Evolutionary conservation across 345 rosid species (phyloP).

Genomic region (Brassica rapa): DNA sequence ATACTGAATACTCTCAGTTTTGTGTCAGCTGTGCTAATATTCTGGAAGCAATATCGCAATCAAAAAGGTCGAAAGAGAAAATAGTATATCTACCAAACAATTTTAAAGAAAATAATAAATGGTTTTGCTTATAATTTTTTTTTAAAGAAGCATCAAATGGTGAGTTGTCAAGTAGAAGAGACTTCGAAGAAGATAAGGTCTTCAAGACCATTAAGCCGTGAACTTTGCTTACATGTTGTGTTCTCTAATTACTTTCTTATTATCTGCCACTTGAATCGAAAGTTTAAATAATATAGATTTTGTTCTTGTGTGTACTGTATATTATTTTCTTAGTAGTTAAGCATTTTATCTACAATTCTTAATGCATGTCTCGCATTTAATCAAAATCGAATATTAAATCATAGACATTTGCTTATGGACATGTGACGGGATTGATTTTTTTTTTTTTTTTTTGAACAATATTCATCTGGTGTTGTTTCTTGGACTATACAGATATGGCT

Average conservation of each 20-base stretch:
- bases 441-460: not conserved
- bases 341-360: not conserved
- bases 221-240: conserved; percentile 21
- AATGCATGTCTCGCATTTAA: conserved; percentile 23
- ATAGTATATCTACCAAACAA: not conserved
- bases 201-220: conserved; percentile 12
- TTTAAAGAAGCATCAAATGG: conserved; percentile 17
- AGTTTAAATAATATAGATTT: conserved; percentile 4
- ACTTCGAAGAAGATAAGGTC: conserved; percentile 18
- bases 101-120: not conserved
- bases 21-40: conserved; percentile 28
- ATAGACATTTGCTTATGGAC: conserved; percentile 18
- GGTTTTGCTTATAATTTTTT: not conserved
- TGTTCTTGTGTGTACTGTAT: conserved; percentile 9
- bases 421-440: conserved; percentile 14
- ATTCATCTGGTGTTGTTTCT: not conserved
- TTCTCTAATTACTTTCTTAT: conserved; percentile 16
- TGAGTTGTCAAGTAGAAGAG: conserved; percentile 27
- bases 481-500: conserved; percentile 12
- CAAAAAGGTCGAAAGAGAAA: conserved; percentile 9
- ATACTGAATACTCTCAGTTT: conserved; percentile 30
- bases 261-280: conserved; percentile 10
- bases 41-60: conserved; percentile 27
- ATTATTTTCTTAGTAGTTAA: conserved; percentile 1
- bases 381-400: conserved; percentile 1